phyloP scores from a whole-genome alignment of 176 grass and related monocot genomes.

The Zea luxurians region DNA sequence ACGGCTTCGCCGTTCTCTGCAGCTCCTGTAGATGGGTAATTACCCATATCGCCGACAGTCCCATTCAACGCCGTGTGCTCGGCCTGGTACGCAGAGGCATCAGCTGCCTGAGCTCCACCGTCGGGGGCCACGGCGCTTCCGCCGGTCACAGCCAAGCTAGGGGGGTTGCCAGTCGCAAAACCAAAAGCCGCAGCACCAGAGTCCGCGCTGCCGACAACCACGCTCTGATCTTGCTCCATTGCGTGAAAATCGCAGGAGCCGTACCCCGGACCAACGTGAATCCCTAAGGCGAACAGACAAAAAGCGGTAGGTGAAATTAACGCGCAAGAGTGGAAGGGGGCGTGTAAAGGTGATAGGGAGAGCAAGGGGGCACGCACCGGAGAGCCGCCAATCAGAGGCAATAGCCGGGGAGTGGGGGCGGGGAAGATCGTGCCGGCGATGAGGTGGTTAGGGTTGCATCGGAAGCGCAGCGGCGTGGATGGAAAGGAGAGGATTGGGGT shows the following conservation, averaged over 20 bases:
- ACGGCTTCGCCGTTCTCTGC: slow-evolving; percentile 52
- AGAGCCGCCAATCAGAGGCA: neutral
- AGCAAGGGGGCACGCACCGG: neutral
- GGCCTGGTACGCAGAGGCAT: slow-evolving; percentile 36
- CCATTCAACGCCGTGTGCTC: slow-evolving; percentile 63
- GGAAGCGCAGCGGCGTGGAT: neutral
- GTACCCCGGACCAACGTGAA: neutral
- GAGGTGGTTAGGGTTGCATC: slow-evolving; percentile 52
- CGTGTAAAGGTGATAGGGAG: neutral
- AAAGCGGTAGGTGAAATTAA: neutral
- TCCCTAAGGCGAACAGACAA: neutral
- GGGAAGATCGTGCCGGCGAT: slow-evolving; percentile 5
- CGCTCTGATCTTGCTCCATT: slow-evolving; percentile 65
- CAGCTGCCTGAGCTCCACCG: slow-evolving; percentile 22
- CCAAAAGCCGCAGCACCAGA: slow-evolving; percentile 28
- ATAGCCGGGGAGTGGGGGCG: neutral
- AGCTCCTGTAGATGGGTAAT: slow-evolving; percentile 59
- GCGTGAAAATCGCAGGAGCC: neutral
- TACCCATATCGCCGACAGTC: slow-evolving; percentile 33
- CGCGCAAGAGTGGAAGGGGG: neutral
- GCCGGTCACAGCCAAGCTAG: neutral
- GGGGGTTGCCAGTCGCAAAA: slow-evolving; percentile 11
- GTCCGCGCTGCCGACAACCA: slow-evolving; percentile 21
- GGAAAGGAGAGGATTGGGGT: neutral
- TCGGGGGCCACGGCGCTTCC: neutral